Percentiles rank a stretch among this genome's conserved stretches.
phyloP scores from a whole-genome alignment of 176 grass and related monocot species.

The Otatea glauca region DNA sequence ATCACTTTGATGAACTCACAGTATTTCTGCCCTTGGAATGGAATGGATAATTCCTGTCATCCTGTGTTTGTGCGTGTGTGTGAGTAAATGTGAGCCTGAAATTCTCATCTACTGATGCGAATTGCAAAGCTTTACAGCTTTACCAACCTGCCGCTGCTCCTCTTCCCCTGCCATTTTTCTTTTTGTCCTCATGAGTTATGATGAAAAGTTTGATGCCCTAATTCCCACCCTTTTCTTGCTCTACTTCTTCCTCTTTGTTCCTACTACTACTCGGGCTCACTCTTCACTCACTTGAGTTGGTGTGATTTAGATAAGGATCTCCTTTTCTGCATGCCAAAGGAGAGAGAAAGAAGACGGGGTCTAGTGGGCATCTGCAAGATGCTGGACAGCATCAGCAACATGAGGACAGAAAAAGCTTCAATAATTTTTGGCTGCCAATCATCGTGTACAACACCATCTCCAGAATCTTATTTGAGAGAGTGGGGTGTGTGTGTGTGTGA shows the following conservation, averaged over 20 bases:
- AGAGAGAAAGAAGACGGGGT: not conserved
- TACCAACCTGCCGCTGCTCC: constrained; percentile 36
- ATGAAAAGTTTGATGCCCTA: constrained; percentile 43
- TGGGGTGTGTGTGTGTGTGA: constrained; percentile 11
- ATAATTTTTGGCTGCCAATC: constrained; percentile 53
- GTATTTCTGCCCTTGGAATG: constrained; percentile 7
- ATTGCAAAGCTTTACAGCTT: constrained; percentile 54
- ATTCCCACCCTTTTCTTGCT: constrained; percentile 1
- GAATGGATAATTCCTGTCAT: not conserved
- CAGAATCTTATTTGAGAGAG: constrained; percentile 55
- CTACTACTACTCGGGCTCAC: not conserved
- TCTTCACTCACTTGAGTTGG: constrained; percentile 22
- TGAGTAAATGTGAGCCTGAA: constrained; percentile 24
- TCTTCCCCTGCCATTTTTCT: constrained; percentile 37
- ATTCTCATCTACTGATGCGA: constrained; percentile 47
- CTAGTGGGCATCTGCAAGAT: constrained; percentile 53
- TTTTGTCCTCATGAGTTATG: constrained; percentile 46
- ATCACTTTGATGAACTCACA: constrained; percentile 27
- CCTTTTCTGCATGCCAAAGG: constrained; percentile 46
- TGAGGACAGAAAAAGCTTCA: constrained; percentile 41
- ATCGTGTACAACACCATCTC: constrained; percentile 39
- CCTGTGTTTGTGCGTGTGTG: not conserved
- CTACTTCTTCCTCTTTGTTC: constrained; percentile 3
- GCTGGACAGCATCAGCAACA: constrained; percentile 54
- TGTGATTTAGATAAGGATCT: constrained; percentile 43